phyloP scores from a whole-genome alignment of 2,329 filamentous ascomycete species.

The Zymoseptoria pseudotritici region DNA sequence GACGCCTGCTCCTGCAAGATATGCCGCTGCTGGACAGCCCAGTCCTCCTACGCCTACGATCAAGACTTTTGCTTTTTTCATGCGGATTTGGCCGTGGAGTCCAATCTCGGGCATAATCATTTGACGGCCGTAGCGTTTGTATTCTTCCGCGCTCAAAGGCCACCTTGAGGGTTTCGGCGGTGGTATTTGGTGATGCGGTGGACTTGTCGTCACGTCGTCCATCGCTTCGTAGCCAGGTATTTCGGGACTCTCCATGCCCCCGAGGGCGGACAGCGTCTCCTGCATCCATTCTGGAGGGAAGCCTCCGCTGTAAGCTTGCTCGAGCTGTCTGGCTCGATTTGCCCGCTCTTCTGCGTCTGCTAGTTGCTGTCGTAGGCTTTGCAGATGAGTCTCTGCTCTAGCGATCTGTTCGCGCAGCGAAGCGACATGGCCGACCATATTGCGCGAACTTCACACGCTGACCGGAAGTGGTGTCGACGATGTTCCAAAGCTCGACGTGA shows the following conservation, averaged over 20 bases:
- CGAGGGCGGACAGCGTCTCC: conserved; percentile 34
- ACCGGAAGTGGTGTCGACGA: not conserved
- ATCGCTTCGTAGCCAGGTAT: not conserved
- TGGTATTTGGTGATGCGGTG: not conserved
- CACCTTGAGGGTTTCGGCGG: conserved; percentile 39
- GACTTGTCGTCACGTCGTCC: not conserved
- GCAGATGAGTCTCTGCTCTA: conserved; percentile 36
- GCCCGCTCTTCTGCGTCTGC: conserved; percentile 34
- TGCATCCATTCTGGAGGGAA: conserved; percentile 37
- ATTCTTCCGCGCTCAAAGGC: conserved; percentile 66
- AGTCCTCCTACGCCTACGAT: conserved; percentile 83
- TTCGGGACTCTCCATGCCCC: conserved; percentile 6
- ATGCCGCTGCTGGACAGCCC: conserved; percentile 87
- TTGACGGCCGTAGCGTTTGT: conserved; percentile 80
- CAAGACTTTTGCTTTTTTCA: conserved; percentile 65
- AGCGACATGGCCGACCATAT: conserved; percentile 25
- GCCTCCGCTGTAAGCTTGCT: conserved; percentile 29
- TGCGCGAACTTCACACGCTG: conserved; percentile 9
- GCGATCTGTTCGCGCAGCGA: conserved; percentile 37
- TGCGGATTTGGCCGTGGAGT: conserved; percentile 65
- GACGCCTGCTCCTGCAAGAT: conserved; percentile 82
- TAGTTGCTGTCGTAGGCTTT: conserved; percentile 35
- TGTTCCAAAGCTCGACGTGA: not conserved
- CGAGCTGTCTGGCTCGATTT: conserved; percentile 20
- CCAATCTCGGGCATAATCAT: conserved; percentile 81